Evolutionary conservation across 345 rosid species (phyloP).

Genomic region (Boechera stricta): DNA sequence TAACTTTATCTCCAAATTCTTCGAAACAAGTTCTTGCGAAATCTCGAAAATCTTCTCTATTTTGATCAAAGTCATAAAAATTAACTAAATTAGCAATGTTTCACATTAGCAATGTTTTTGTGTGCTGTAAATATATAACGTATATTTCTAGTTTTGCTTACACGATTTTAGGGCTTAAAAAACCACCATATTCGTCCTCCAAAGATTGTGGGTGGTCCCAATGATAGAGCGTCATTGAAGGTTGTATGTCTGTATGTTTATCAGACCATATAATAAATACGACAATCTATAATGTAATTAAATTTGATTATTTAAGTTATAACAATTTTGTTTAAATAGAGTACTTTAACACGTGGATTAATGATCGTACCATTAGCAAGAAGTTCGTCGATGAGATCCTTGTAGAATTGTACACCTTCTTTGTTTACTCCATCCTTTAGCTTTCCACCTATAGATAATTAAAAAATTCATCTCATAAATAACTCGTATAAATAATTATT

Average conservation of each 20-base stretch:
- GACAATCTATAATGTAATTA: neutral
- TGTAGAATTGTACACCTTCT: slow-evolving; percentile 55
- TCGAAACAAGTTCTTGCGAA: slow-evolving; percentile 51
- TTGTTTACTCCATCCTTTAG: slow-evolving; percentile 56
- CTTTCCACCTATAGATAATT: slow-evolving; percentile 37
- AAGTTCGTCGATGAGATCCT: slow-evolving; percentile 57
- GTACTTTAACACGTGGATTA: neutral
- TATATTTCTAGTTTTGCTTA: slow-evolving; percentile 39
- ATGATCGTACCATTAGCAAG: slow-evolving; percentile 47
- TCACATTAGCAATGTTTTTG: neutral
- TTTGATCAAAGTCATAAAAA: neutral
- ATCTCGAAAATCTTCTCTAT: slow-evolving; percentile 56
- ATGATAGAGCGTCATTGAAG: slow-evolving; percentile 57
- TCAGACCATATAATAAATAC: neutral
- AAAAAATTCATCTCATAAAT: neutral
- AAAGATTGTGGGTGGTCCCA: slow-evolving; percentile 62
- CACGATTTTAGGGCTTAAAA: slow-evolving; percentile 52
- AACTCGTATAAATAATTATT: neutral
- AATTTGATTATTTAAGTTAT: neutral
- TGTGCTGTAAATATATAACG: too few species aligned
- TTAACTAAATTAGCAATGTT: neutral
- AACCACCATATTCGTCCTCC: slow-evolving; percentile 60
- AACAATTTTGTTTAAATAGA: neutral
- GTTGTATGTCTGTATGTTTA: slow-evolving; percentile 48
- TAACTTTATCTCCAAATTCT: slow-evolving; percentile 58